phyloP scores from a whole-genome alignment of 2,329 filamentous ascomycete genomes.

The Ophiostoma piceae region DNA sequence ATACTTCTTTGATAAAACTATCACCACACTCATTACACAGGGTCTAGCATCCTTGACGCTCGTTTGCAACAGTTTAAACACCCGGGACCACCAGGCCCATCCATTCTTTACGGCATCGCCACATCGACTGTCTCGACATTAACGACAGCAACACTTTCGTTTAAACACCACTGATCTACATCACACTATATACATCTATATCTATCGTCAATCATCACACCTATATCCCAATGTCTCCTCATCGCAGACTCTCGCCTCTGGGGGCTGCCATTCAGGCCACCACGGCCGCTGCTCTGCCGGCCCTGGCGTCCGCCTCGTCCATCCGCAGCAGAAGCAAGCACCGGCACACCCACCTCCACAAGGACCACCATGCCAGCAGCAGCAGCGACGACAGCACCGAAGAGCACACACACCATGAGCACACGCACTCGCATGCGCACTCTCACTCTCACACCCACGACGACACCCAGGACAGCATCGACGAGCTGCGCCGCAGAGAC shows the following conservation, averaged over 20 bases:
- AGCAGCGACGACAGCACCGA: constrained; percentile 7
- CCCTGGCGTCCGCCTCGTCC: neutral
- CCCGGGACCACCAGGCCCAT: neutral
- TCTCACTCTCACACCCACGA: neutral
- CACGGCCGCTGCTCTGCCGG: constrained; percentile 10
- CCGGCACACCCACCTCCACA: constrained; percentile 30
- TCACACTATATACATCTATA: neutral
- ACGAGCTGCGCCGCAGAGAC: constrained; percentile 31
- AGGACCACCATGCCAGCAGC: constrained; percentile 15
- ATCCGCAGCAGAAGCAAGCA: constrained; percentile 30
- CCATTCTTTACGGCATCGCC: constrained; percentile 13
- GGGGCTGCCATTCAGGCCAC: constrained; percentile 40
- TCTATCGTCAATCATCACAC: neutral
- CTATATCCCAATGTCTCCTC: neutral
- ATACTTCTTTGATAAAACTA: neutral
- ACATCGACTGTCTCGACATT: neutral
- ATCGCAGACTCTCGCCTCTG: constrained; percentile 46
- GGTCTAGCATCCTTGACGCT: constrained; percentile 4
- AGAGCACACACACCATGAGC: neutral
- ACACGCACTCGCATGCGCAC: neutral
- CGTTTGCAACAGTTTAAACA: constrained; percentile 3
- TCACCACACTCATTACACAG: constrained; percentile 1
- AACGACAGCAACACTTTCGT: neutral
- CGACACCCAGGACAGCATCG: constrained; percentile 5
- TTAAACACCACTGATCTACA: neutral